Evolutionary conservation across 306 rosid species (phyloP).

Genomic region (Prunus mira): DNA sequence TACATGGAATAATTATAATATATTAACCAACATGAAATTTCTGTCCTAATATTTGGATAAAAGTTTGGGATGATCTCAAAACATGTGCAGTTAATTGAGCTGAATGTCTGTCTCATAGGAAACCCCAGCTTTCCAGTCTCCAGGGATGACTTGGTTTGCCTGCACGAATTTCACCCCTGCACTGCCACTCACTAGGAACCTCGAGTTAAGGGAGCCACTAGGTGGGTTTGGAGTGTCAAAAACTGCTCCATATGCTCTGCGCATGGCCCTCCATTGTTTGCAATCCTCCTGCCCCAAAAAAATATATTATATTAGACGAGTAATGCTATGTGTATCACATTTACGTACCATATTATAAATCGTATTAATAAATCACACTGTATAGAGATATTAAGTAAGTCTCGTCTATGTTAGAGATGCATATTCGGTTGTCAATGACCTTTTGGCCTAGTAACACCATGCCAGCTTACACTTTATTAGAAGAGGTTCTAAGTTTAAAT

Average conservation of each 20-base stretch:
- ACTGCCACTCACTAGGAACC: slow-evolving; percentile 59
- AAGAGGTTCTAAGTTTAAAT: too few species aligned
- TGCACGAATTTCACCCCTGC: slow-evolving; percentile 49
- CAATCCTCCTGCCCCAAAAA: slow-evolving; percentile 44
- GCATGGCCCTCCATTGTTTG: slow-evolving; percentile 59
- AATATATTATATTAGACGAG: too few species aligned
- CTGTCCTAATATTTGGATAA: neutral
- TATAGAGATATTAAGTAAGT: neutral
- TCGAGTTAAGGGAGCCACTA: slow-evolving; percentile 38
- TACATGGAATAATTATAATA: neutral
- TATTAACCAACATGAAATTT: neutral
- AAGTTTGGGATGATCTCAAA: too few species aligned
- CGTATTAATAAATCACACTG: too few species aligned
- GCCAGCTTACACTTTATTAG: too few species aligned
- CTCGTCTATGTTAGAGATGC: neutral
- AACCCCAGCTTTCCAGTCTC: slow-evolving; percentile 65
- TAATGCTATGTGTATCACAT: neutral
- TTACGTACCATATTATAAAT: neutral
- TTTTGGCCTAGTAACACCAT: too few species aligned
- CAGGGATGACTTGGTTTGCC: slow-evolving; percentile 49
- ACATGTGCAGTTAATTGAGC: slow-evolving; percentile 27
- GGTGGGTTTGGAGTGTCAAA: slow-evolving; percentile 68
- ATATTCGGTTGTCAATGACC: too few species aligned
- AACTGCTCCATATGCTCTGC: slow-evolving; percentile 64
- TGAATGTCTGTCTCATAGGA: slow-evolving; percentile 59